A percentile compares a stretch with the other conserved stretches of the same genome.
Evolutionary conservation across 2,329 filamentous ascomycete genomes (phyloP).

Genomic region (Hypoxylon sp.): DNA sequence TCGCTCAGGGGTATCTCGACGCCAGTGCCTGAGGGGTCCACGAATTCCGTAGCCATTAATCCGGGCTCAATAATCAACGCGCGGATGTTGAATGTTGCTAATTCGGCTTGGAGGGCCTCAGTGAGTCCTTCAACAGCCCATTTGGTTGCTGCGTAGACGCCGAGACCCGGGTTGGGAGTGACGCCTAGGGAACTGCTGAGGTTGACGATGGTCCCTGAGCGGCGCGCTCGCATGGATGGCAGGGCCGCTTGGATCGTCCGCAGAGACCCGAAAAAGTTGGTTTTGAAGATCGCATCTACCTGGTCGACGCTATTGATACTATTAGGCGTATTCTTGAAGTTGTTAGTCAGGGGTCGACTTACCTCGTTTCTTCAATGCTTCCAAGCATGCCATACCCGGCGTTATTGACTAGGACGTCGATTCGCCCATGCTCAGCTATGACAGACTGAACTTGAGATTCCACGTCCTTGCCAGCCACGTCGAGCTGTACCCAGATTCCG

Average conservation of each 20-base stretch:
- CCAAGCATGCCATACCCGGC: conserved; percentile 46
- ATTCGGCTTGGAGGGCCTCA: conserved; percentile 46
- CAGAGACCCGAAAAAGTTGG: conserved; percentile 48
- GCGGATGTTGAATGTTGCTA: conserved; percentile 49
- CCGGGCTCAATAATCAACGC: conserved; percentile 48
- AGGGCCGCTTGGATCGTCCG: conserved; percentile 48
- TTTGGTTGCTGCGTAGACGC: conserved; percentile 48
- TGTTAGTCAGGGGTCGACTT: background rate
- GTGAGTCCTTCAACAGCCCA: conserved; percentile 49
- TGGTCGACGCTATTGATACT: conserved; percentile 40
- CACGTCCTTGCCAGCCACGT: conserved; percentile 44
- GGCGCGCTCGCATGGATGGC: conserved; percentile 49
- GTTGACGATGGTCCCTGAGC: conserved; percentile 52
- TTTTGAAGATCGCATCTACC: conserved; percentile 47
- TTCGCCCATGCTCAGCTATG: conserved; percentile 42
- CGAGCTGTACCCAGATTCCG: conserved; percentile 47
- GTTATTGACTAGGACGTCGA: conserved; percentile 50
- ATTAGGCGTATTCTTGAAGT: conserved; percentile 14
- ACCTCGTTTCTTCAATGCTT: conserved; percentile 48
- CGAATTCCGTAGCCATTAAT: conserved; percentile 43
- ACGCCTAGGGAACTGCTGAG: conserved; percentile 45
- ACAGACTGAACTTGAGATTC: conserved; percentile 44
- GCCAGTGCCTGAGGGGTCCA: conserved; percentile 35
- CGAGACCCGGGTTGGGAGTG: conserved; percentile 39
- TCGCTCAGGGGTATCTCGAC: conserved; percentile 38